Conservation (phyloP, 306 rosid genomes). For the cucumber (Cucumis sativus) region DNA sequence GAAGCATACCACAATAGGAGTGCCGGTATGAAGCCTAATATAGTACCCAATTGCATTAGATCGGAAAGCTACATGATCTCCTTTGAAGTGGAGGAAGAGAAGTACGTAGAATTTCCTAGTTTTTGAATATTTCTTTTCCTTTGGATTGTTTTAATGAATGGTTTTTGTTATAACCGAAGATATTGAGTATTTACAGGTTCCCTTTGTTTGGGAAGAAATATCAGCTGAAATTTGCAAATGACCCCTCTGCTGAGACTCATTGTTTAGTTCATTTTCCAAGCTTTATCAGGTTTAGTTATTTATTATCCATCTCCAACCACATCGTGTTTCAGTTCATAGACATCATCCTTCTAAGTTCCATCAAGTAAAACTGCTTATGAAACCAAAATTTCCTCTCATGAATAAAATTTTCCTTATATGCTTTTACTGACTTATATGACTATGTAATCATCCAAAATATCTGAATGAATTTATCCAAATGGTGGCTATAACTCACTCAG, state of each 20-base stretch:
- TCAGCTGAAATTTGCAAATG: constrained; percentile 77
- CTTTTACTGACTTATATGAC: not conserved
- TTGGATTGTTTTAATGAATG: constrained; percentile 7
- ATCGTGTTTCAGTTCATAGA: not conserved
- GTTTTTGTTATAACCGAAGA: constrained; percentile 4
- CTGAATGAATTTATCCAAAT: not conserved
- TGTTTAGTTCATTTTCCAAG: constrained; percentile 96
- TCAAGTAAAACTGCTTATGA: not conserved
- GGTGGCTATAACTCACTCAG: constrained; percentile 22
- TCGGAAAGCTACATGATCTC: constrained; percentile 91
- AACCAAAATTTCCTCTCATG: not conserved
- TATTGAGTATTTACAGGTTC: constrained; percentile 43
- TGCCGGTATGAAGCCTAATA: constrained; percentile 82
- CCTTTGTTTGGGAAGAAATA: constrained; percentile 93
- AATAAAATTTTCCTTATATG: not conserved
- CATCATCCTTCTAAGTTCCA: not conserved
- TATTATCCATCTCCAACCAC: not conserved
- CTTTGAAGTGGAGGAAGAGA: constrained; percentile 96
- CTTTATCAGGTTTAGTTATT: constrained; percentile 59
- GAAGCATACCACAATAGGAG: constrained; percentile 93
- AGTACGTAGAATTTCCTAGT: constrained; percentile 32
- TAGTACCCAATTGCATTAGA: constrained; percentile 97
- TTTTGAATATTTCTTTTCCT: constrained; percentile 10
- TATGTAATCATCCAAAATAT: not conserved
- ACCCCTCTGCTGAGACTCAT: constrained; percentile 64